phyloP scores from a whole-genome alignment of 2,329 filamentous ascomycete genomes.

The Emergomyces pasteurianus region DNA sequence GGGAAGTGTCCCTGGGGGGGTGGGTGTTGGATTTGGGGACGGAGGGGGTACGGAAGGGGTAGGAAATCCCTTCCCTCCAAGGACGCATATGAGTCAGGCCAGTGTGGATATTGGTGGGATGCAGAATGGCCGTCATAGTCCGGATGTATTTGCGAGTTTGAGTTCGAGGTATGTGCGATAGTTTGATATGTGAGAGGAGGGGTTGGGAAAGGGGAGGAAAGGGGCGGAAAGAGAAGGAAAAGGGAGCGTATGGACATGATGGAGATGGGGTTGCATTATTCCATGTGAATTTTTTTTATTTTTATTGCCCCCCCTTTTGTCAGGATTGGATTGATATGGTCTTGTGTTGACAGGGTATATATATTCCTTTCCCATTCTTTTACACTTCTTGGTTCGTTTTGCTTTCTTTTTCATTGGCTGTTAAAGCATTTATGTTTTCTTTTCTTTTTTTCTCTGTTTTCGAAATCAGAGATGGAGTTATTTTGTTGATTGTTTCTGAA shows the following conservation, averaged over 20 bases:
- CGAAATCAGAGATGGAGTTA: no score
- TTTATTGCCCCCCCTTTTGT: no score
- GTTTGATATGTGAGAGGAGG: no score
- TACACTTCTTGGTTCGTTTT: not conserved
- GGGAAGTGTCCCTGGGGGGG: not conserved
- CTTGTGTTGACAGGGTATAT: not conserved
- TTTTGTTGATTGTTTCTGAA: no score
- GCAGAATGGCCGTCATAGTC: slow-evolving; percentile 38
- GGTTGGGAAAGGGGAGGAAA: no score
- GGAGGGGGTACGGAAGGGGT: not conserved
- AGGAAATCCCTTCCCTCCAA: slow-evolving; percentile 1
- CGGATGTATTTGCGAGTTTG: slow-evolving; percentile 39
- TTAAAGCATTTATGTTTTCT: no score
- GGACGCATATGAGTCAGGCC: slow-evolving; percentile 35
- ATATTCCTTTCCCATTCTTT: slow-evolving; percentile 1
- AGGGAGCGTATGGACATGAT: not conserved
- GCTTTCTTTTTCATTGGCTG: not conserved
- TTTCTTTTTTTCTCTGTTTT: no score
- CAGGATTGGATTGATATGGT: not conserved
- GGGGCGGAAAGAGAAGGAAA: not conserved
- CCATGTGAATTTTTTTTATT: not conserved
- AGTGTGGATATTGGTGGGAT: slow-evolving; percentile 37
- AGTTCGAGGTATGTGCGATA: slow-evolving; percentile 33
- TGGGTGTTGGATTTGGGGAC: not conserved
- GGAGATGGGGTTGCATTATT: not conserved